Base-by-base conservation (phyloP, 495 filamentous ascomycete species). In the Stereocaulon alpinum region DNA sequence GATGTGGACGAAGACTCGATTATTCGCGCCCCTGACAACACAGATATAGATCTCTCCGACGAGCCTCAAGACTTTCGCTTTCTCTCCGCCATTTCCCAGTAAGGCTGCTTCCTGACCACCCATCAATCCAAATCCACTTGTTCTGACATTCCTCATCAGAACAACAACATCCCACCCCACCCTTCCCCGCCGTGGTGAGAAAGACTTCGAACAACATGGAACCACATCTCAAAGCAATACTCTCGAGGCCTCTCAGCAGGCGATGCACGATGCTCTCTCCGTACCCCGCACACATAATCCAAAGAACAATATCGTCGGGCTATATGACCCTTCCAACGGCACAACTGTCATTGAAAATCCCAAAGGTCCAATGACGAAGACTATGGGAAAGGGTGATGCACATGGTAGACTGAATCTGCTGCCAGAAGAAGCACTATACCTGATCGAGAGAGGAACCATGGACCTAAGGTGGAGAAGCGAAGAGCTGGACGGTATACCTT, bases 141-240 rank as follows among this genome's bases (percentile, higher is more conserved):
- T 24, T 24, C 55, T 17, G 22, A 44, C 55, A 49, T 5, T 14
- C 9, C 55, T 40, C 55, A 17, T 3, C 30, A 56, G 59, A 68
- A 48, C 52, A 51, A 55, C 60, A 20, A 42, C 20, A 3, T 56
- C 72, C 29, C 65, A 74, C 45, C 61, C 72, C 7, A 70, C 73
- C 15, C 75, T 91, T 40, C 88, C 88, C 41, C 84, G 82, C 61
- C 86, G 87, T 59, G 93, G 93, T 51, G 88, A 93, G 68, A 98
- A 98, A 70, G 93, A 98, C 75, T 98, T 96, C 70, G 93, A 96
- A 72, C 82, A 87, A 15, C 88, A 97, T 70, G 88, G 86, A 58
- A 97, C 93, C 15, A 74, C 81, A 48, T 81, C 85, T 56, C 93
- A 98, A 71, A 80, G 82, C 62, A 72, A 79, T 54, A 79, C 85